Evolutionary conservation across 2,329 filamentous ascomycete species (phyloP), one percentile per base, ranked within the genome.

Genomic region (Rhinocladiella similis): DNA sequence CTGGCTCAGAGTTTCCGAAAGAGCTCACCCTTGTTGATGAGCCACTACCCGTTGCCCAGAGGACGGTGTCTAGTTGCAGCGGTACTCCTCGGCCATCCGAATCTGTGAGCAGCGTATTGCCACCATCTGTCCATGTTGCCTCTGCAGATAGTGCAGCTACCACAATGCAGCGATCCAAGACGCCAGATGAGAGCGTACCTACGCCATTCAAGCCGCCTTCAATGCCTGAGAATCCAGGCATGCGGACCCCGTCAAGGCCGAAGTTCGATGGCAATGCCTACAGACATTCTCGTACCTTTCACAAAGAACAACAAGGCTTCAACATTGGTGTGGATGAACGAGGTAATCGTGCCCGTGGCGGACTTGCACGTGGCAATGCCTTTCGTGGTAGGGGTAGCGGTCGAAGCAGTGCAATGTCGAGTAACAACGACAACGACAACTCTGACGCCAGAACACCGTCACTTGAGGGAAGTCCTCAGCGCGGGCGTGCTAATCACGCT

Each of bases 201-300:
- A 13, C 13, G 6, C 19, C 43, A 10, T 18, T 29, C 2, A n/a
- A 9, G 5, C 25, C 14, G n/a, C 33, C 29, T 12, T 4, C 10
- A 35, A 22, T 5, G 19, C 18, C 25, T 9, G 25, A 13, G 16
- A 6, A 19, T 19, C 18, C 50, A 13, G 38, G 19, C 3, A 29
- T 27, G 12, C n/a, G 20, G 12, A 16, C 18, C 42, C 25, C 41
- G 10, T 6, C 36, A 18, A 19, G 50, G 22, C 50, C 46, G 33
- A 16, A 29, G 13, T 57, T 60, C 43, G 42, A 57, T 42, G 19
- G 46, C 14, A 54, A 43, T 38, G 47, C 47, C 14, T 52, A 54
- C 18, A 33, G 50, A 41, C 38, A 41, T 7, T 33, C 53, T 14
- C n/a, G 22, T 9, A 53, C 38, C 20, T 45, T 39, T 14, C 14